These are phyloP conservation scores for Colletotrichum abscissum DNA, from an alignment of 2,329 filamentous ascomycete genomes.

Conservation along the genomic window DNA sequence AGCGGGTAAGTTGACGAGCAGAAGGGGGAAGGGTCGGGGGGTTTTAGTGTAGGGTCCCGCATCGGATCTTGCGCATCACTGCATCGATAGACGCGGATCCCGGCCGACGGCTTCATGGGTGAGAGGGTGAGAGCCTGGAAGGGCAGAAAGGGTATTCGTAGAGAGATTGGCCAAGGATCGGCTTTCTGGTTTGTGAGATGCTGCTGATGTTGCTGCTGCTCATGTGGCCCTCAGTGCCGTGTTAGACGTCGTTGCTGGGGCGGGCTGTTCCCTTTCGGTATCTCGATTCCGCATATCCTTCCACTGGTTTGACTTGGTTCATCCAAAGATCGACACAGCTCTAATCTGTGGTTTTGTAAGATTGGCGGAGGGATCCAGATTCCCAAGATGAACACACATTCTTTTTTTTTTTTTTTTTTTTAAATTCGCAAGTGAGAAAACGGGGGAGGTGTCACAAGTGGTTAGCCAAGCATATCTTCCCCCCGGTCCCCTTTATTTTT, in stretches of 20 bases:
- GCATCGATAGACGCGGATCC: conserved; percentile 1
- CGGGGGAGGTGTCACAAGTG: background rate
- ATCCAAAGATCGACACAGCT: background rate
- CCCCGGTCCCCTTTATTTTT: background rate
- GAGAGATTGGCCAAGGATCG: background rate
- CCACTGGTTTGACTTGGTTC: background rate
- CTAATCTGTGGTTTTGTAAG: background rate
- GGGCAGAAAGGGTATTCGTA: background rate
- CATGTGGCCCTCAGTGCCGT: background rate
- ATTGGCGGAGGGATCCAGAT: background rate
- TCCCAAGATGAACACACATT: background rate
- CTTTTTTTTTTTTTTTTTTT: background rate
- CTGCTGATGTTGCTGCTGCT: background rate
- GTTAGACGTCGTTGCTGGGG: background rate
- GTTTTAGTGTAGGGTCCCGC: background rate
- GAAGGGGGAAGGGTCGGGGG: background rate
- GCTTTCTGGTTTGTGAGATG: background rate
- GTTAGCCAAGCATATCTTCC: background rate
- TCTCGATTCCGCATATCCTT: background rate
- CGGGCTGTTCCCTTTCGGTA: background rate
- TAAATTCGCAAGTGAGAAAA: background rate
- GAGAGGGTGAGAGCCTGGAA: background rate
- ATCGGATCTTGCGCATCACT: conserved; percentile 11
- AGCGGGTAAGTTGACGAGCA: background rate
- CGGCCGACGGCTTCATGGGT: background rate